phyloP scores from a whole-genome alignment of 345 rosid genomes.

The Clarkia xantiana region DNA sequence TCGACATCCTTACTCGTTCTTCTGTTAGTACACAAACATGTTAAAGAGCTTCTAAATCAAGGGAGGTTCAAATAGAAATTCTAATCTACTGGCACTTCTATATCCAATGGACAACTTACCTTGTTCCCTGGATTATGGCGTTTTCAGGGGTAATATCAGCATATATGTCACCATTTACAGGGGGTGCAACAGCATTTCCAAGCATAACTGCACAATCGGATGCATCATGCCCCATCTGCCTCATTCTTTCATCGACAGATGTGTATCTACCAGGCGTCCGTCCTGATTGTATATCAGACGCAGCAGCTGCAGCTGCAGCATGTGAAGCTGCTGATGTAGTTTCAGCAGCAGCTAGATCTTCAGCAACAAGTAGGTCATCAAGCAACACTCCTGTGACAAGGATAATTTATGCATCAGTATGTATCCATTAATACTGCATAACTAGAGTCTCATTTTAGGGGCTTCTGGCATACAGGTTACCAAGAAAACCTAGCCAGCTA shows the following conservation, averaged over 20 bases:
- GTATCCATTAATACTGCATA: slow-evolving; percentile 1
- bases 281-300: slow-evolving; percentile 41
- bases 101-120: slow-evolving; percentile 25
- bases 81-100: too few relatives aligned
- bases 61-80: not conserved
- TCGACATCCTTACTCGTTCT: slow-evolving; percentile 87
- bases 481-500: slow-evolving; percentile 1
- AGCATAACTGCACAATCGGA: slow-evolving; percentile 73
- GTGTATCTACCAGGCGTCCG: slow-evolving; percentile 51
- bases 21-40: slow-evolving; percentile 27
- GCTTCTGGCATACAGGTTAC: not conserved
- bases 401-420: not conserved
- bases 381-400: slow-evolving; percentile 61
- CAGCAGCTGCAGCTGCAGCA: slow-evolving; percentile 82
- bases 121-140: slow-evolving; percentile 60
- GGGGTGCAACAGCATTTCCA: slow-evolving; percentile 92
- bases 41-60: slow-evolving; percentile 7
- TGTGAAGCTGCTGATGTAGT: slow-evolving; percentile 83
- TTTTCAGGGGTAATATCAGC: slow-evolving; percentile 91
- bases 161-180: slow-evolving; percentile 80
- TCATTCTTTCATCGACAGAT: slow-evolving; percentile 59
- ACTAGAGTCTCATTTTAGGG: not conserved
- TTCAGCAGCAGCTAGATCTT: slow-evolving; percentile 92
- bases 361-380: slow-evolving; percentile 94
- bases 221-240: slow-evolving; percentile 44